Conservation (phyloP, 441 rosid genomes). For the Adansonia gregorii region DNA sequence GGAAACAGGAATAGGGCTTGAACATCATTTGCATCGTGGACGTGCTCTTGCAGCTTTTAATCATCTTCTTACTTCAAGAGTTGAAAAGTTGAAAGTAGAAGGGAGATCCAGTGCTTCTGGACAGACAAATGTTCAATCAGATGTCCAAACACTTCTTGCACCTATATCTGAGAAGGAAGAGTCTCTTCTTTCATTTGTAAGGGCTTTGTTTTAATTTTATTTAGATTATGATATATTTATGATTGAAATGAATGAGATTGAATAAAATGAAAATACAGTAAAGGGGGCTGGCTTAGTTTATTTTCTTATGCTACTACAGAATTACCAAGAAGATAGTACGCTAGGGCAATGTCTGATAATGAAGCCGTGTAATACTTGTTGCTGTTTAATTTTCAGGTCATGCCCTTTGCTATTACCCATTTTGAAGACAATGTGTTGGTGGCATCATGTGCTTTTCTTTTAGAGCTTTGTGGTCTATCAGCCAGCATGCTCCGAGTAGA, state of each 20-base stretch:
- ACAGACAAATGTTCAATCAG: conserved; percentile 78
- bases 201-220: conserved; percentile 41
- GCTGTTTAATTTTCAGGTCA: conserved; percentile 57
- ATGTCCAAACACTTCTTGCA: conserved; percentile 88
- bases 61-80: conserved; percentile 76
- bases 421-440: conserved; percentile 86
- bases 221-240: conserved; percentile 26
- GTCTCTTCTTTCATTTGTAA: conserved; percentile 84
- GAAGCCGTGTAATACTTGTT: conserved; percentile 22
- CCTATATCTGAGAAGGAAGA: conserved; percentile 74
- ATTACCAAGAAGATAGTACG: background rate
- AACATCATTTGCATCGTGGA: conserved; percentile 97
- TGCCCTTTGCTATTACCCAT: conserved; percentile 92
- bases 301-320: conserved; percentile 20
- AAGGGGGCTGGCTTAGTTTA: conserved; percentile 7
- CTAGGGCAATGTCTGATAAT: conserved; percentile 19
- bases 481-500: conserved; percentile 88
- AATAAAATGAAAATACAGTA: background rate
- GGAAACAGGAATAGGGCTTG: conserved; percentile 92
- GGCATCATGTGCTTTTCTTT: conserved; percentile 85
- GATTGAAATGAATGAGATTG: conserved; percentile 25
- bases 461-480: conserved; percentile 95
- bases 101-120: conserved; percentile 60
- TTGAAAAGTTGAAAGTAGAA: conserved; percentile 70
- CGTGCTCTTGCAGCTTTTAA: conserved; percentile 97